A percentile compares a stretch with the other conserved stretches of the same genome.
phyloP scores from a whole-genome alignment of 140 eudicot species.

The Senecio squalidus region DNA sequence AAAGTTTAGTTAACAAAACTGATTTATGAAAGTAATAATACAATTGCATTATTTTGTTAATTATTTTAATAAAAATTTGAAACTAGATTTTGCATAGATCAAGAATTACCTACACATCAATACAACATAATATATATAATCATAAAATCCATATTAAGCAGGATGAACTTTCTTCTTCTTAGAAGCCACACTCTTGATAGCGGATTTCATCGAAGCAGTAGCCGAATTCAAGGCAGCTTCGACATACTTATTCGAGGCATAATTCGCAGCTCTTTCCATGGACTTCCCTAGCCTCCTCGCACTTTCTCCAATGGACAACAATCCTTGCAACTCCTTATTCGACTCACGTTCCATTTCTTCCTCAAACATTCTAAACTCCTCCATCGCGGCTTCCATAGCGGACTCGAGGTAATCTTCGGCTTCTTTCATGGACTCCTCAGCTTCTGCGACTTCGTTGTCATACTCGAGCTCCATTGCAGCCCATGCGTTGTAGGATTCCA shows the following conservation, averaged over 20 bases:
- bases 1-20: too few species aligned
- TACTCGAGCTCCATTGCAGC: conserved; percentile 71
- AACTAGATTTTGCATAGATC: too few species aligned
- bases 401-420: conserved; percentile 62
- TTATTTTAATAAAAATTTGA: too few species aligned
- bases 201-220: conserved; percentile 80
- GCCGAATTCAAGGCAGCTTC: conserved; percentile 87
- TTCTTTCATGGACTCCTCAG: conserved; percentile 38
- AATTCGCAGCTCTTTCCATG: conserved; percentile 60
- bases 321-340: conserved; percentile 37
- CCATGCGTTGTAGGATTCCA: conserved; percentile 91
- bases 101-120: not conserved
- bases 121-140: too few species aligned
- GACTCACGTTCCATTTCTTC: conserved; percentile 36
- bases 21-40: too few species aligned
- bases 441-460: conserved; percentile 32
- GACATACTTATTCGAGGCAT: conserved; percentile 69
- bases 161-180: conserved; percentile 77
- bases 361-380: conserved; percentile 57
- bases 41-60: too few species aligned
- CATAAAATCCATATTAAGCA: conserved; percentile 23
- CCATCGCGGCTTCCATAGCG: conserved; percentile 81
- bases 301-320: conserved; percentile 46
- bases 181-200: conserved; percentile 51
- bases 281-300: conserved; percentile 58